phyloP scores from a whole-genome alignment of 2,329 filamentous ascomycete species.

The Alternaria metachromatica region DNA sequence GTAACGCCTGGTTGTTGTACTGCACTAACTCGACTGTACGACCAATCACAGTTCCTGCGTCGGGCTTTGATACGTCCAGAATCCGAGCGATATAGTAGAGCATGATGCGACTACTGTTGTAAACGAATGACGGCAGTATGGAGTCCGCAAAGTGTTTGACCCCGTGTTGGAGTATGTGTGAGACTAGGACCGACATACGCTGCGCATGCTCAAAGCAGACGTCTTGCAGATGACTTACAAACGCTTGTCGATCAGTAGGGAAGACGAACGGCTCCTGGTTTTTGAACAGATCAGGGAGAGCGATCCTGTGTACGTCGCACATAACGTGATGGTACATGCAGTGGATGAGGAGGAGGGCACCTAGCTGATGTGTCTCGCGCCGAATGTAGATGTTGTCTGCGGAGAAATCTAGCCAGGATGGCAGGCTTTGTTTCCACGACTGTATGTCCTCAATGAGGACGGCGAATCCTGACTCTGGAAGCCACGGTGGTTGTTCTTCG shows the following conservation, averaged over 20 bases:
- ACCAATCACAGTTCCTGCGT: slow-evolving; percentile 32
- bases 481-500: slow-evolving; percentile 40
- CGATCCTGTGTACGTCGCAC: slow-evolving; percentile 41
- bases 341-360: slow-evolving; percentile 40
- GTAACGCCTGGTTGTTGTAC: slow-evolving; percentile 39
- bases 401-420: slow-evolving; percentile 41
- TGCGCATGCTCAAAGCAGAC: slow-evolving; percentile 43
- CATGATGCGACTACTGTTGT: slow-evolving; percentile 45
- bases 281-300: slow-evolving; percentile 41
- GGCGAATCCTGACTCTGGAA: slow-evolving; percentile 35
- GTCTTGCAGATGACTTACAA: slow-evolving; percentile 35
- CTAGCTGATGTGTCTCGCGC: slow-evolving; percentile 42
- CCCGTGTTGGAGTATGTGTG: slow-evolving; percentile 39
- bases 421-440: slow-evolving; percentile 37
- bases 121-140: slow-evolving; percentile 42
- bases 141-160: slow-evolving; percentile 44
- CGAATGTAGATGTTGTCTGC: slow-evolving; percentile 45
- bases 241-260: slow-evolving; percentile 31
- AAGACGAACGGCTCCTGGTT: slow-evolving; percentile 40
- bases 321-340: slow-evolving; percentile 46
- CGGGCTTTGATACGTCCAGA: slow-evolving; percentile 34
- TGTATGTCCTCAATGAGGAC: slow-evolving; percentile 34
- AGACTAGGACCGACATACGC: slow-evolving; percentile 35
- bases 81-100: slow-evolving; percentile 42
- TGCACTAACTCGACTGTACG: slow-evolving; percentile 40